Conservation (phyloP, 2,329 filamentous ascomycete species). For the Trichoderma afroharzianum region DNA sequence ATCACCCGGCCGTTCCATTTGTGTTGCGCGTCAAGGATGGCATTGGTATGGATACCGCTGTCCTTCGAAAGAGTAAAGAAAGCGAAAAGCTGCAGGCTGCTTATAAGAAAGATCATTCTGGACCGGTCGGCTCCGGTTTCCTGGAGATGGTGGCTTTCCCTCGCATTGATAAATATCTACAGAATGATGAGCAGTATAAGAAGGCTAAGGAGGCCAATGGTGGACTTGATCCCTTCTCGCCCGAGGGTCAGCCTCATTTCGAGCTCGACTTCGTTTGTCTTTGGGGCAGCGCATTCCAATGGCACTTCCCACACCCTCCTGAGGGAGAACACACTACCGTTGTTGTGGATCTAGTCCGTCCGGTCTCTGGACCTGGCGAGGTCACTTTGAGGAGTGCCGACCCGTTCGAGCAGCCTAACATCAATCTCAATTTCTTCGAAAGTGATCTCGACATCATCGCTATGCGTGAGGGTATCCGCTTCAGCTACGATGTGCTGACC, state of each 20-base stretch:
- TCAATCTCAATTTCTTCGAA: conserved; percentile 58
- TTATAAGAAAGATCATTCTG: conserved; percentile 38
- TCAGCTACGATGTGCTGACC: conserved; percentile 52
- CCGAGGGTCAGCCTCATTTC: conserved; percentile 56
- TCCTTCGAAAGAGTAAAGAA: conserved; percentile 36
- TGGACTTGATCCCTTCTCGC: conserved; percentile 51
- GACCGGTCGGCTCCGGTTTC: conserved; percentile 40
- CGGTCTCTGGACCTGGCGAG: conserved; percentile 43
- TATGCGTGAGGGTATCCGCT: conserved; percentile 56
- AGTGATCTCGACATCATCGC: conserved; percentile 53
- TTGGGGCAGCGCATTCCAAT: conserved; percentile 49
- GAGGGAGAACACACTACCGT: conserved; percentile 53
- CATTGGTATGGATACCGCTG: conserved; percentile 37
- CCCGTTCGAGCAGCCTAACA: conserved; percentile 54
- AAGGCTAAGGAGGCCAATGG: conserved; percentile 40
- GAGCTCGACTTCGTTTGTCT: conserved; percentile 60
- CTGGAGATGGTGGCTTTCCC: conserved; percentile 54
- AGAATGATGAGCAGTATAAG: conserved; percentile 45
- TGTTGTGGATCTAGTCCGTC: conserved; percentile 46
- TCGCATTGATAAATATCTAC: conserved; percentile 52
- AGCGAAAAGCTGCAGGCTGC: conserved; percentile 33
- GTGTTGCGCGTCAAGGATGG: conserved; percentile 44
- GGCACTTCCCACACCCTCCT: conserved; percentile 41
- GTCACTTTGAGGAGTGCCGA: conserved; percentile 55
- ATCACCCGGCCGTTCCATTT: conserved; percentile 54